Base-by-base conservation (phyloP, 176 grass and related monocot genomes). In the sorghum (Sorghum bicolor) region DNA sequence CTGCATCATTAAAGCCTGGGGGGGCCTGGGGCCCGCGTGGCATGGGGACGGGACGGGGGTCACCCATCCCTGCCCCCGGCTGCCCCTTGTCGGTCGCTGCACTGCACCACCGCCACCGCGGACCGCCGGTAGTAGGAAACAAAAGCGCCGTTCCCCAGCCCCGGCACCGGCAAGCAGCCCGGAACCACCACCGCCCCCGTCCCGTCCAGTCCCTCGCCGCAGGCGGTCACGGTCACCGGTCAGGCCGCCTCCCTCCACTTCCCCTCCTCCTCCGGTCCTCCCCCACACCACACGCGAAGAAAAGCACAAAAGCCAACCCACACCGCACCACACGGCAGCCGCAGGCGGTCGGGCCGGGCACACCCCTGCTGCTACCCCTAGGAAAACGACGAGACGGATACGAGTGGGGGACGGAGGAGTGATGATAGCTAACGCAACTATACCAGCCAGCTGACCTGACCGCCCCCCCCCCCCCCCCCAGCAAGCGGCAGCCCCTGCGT, bases 291-390 rank as follows among this genome's bases (percentile, higher is more conserved):
- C 26, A 30, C 61, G 12, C 12, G 61, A 15, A 3, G 38, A 55
- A 62, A 61, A 62, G 20, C 87, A 47, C 48, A 78, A 78, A 78
- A 58, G 83, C 73, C 62, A 67, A 44, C 69, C 8, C 44, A n/a
- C 70, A 47, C 70, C 40, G 69, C 69, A 24, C 37, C 37, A 6
- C 61, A 22, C 65, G 6, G 65, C 79, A 16, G 67, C 80, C 2
- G 66, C 80, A 53, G 19, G 50, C 50, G 17, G 48, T 12, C 25
- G 68, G 16, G 2, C 41, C 1, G 4, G 61, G 5, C 52, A 43
- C 41, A 5, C 8, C 5, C 6, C n/a, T n/a, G n/a, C 34, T 36
- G 8, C 40, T 43, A 50, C 19, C 63, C 47, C 34, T 37, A 60
- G 52, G 24, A 5, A 5, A 14, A 44, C 53, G 37, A 72, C 67